phyloP scores from a whole-genome alignment of 805 yeast species.

The Candida fluviatilis region DNA sequence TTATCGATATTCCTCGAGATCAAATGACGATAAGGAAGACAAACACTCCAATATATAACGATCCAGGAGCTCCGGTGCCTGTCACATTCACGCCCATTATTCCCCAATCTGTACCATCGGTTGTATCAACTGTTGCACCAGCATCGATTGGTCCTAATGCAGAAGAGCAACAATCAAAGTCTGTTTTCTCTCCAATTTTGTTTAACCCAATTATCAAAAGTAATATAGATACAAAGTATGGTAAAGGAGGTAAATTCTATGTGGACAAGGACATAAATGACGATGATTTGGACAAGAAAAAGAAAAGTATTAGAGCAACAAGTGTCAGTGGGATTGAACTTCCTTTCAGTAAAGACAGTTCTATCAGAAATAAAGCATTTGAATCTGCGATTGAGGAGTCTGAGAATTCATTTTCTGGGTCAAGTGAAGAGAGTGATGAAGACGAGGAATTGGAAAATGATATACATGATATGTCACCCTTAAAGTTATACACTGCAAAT shows the following conservation, averaged over 20 bases:
- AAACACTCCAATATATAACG: conserved; percentile 53
- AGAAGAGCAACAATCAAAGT: conserved; percentile 25
- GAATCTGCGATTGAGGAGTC: conserved; percentile 9
- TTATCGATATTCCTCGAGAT: conserved; percentile 52
- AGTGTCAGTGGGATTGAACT: conserved; percentile 28
- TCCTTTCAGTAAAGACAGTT: conserved; percentile 8
- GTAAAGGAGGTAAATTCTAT: conserved; percentile 86
- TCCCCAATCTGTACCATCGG: conserved; percentile 14
- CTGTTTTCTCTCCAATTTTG: conserved; percentile 76
- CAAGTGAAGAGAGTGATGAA: conserved; percentile 29
- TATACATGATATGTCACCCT: conserved; percentile 19
- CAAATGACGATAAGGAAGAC: conserved; percentile 44
- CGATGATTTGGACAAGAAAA: conserved; percentile 15
- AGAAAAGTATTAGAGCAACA: conserved; percentile 26
- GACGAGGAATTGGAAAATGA: conserved; percentile 28
- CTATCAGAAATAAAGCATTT: conserved; percentile 6
- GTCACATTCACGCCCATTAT: conserved; percentile 46
- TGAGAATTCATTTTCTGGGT: conserved; percentile 8
- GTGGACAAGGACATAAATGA: conserved; percentile 38
- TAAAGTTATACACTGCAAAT: conserved; percentile 21
- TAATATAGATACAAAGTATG: conserved; percentile 80
- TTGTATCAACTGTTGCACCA: conserved; percentile 11
- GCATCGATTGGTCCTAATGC: conserved; percentile 5
- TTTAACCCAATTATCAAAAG: conserved; percentile 77
- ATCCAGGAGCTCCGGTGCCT: conserved; percentile 85